These are phyloP conservation scores for Apophysomyces trapeziformis DNA, from an alignment of 371 early-diverging fungal genomes.

Conservation along the genomic window DNA sequence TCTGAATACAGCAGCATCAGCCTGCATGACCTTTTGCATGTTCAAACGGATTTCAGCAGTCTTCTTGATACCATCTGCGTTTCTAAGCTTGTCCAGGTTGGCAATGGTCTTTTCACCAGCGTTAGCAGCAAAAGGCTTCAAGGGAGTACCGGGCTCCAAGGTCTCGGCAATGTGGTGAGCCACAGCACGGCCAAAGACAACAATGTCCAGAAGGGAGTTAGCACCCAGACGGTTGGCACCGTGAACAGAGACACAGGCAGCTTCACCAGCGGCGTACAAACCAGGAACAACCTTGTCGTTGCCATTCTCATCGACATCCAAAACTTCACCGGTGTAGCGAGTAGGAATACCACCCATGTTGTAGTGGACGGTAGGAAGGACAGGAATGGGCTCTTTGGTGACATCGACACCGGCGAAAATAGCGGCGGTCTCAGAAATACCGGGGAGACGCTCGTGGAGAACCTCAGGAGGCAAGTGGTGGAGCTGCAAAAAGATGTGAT, in stretches of 20 bases:
- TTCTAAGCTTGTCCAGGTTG: slow-evolving; percentile 92
- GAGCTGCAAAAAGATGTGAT: slow-evolving; percentile 96
- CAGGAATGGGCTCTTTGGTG: slow-evolving; percentile 99
- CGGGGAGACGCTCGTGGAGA: slow-evolving; percentile 93
- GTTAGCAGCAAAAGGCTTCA: slow-evolving; percentile 80
- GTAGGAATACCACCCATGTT: slow-evolving; percentile 99
- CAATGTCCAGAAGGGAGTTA: slow-evolving; percentile 96
- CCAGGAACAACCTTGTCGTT: slow-evolving; percentile 88
- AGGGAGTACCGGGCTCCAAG: slow-evolving; percentile 85
- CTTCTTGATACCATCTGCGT: slow-evolving; percentile 75
- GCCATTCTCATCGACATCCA: slow-evolving; percentile 75
- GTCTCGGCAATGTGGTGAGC: slow-evolving; percentile 94
- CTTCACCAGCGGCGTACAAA: slow-evolving; percentile 95
- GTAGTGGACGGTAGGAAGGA: slow-evolving; percentile 98
- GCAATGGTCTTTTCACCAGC: slow-evolving; percentile 89
- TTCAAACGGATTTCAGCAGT: slow-evolving; percentile 91
- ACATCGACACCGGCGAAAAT: slow-evolving; percentile 98
- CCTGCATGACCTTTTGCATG: slow-evolving; percentile 99
- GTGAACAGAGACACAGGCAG: slow-evolving; percentile 93
- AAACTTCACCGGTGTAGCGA: slow-evolving; percentile 95
- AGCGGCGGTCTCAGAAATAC: slow-evolving; percentile 97
- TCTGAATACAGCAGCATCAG: slow-evolving; percentile 97
- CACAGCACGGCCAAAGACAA: slow-evolving; percentile 96
- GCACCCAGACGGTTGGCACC: slow-evolving; percentile 98
- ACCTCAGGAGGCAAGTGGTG: slow-evolving; percentile 95